A percentile compares a stretch with the other conserved stretches of the same genome.
These are phyloP conservation scores for Chalciporus chontae DNA, from an alignment of 768 basidiomycete genomes.

Conservation along the genomic window DNA sequence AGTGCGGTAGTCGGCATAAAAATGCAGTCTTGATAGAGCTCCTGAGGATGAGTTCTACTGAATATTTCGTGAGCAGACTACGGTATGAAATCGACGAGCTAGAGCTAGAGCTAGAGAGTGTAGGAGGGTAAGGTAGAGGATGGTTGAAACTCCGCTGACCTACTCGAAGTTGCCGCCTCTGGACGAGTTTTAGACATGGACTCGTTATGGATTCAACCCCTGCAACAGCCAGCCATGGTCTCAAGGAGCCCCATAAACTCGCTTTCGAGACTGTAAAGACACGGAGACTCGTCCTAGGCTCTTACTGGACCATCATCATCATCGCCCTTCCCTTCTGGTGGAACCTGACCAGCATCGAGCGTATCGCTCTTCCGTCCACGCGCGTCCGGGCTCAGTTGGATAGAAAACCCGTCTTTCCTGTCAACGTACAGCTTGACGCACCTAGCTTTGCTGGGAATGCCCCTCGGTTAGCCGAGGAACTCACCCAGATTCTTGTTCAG, in stretches of 20 bases:
- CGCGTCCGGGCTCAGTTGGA: slow-evolving; percentile 53
- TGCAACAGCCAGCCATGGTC: slow-evolving; percentile 17
- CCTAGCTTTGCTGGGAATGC: slow-evolving; percentile 13
- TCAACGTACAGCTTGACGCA: slow-evolving; percentile 37
- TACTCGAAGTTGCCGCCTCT: slow-evolving; percentile 10
- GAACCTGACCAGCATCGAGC: slow-evolving; percentile 86
- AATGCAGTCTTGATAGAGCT: slow-evolving; percentile 1
- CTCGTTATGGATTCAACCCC: slow-evolving; percentile 21
- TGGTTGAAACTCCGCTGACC: slow-evolving; percentile 33
- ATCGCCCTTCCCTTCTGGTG: slow-evolving; percentile 91
- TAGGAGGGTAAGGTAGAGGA: slow-evolving; percentile 20
- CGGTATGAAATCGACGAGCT: slow-evolving; percentile 7
- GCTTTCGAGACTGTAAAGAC: slow-evolving; percentile 48
- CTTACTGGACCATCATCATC: slow-evolving; percentile 78
- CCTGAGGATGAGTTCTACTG: slow-evolving; percentile 4
- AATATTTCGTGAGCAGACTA: slow-evolving; percentile 4
- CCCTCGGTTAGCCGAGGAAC: slow-evolving; percentile 26
- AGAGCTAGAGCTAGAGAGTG: slow-evolving; percentile 4
- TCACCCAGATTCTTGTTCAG: slow-evolving; percentile 20
- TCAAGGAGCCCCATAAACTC: slow-evolving; percentile 46
- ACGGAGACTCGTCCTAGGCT: slow-evolving; percentile 59
- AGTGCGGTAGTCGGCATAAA: slow-evolving; percentile 4
- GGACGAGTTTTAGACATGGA: slow-evolving; percentile 2
- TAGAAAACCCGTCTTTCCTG: slow-evolving; percentile 43
- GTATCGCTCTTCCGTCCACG: slow-evolving; percentile 64